A percentile compares a stretch with the other conserved stretches of the same genome.
phyloP scores from a whole-genome alignment of 2,329 filamentous ascomycete species.

The Paraphaeosphaeria minitans region DNA sequence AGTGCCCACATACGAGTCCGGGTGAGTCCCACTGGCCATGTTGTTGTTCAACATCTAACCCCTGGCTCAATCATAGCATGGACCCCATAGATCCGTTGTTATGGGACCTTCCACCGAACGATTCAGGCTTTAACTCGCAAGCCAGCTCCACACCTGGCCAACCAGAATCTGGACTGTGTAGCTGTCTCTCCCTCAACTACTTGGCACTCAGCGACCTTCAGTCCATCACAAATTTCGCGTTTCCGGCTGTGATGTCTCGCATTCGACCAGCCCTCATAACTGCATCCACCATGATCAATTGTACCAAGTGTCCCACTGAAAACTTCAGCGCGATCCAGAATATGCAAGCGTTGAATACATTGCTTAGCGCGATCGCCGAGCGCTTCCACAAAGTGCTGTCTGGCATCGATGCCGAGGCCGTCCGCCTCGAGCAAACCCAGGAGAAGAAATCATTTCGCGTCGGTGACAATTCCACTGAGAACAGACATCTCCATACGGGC shows the following conservation, averaged over 20 bases:
- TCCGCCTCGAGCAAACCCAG: slow-evolving; percentile 33
- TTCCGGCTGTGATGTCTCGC: slow-evolving; percentile 50
- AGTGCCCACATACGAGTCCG: not conserved
- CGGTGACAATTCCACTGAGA: slow-evolving; percentile 48
- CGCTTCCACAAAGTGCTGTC: slow-evolving; percentile 49
- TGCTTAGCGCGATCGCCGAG: slow-evolving; percentile 50
- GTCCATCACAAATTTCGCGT: slow-evolving; percentile 44
- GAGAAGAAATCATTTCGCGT: slow-evolving; percentile 51
- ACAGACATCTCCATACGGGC: slow-evolving; percentile 51
- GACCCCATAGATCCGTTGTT: slow-evolving; percentile 8
- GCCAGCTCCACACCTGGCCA: slow-evolving; percentile 1
- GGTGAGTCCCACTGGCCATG: slow-evolving; percentile 3
- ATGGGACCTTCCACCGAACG: not conserved
- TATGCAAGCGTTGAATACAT: slow-evolving; percentile 47
- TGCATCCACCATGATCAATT: slow-evolving; percentile 47
- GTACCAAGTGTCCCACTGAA: slow-evolving; percentile 50
- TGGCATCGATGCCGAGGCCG: slow-evolving; percentile 48
- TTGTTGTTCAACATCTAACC: not conserved
- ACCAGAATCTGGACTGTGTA: slow-evolving; percentile 39
- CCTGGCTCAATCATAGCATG: not conserved
- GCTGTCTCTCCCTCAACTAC: slow-evolving; percentile 55
- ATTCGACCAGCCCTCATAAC: slow-evolving; percentile 51
- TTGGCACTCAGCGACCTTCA: slow-evolving; percentile 51
- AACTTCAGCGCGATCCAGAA: slow-evolving; percentile 54
- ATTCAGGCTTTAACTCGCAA: not conserved